These are phyloP conservation scores for Thelonectria blattea DNA, from an alignment of 2,329 filamentous ascomycete genomes.

Conservation along the genomic window DNA sequence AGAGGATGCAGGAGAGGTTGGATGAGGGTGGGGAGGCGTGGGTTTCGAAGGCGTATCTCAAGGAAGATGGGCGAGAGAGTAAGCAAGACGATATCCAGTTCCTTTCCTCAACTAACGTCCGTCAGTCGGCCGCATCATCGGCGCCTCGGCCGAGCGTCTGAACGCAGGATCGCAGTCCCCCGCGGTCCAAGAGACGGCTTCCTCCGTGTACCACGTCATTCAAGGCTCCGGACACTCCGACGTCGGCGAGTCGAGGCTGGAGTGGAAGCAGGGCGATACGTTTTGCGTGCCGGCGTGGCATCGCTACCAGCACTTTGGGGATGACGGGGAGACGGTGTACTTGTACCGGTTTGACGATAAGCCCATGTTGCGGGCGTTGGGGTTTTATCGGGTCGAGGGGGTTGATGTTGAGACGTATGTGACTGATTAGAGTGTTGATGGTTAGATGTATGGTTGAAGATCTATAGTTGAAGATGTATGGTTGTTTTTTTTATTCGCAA, in stretches of 20 bases:
- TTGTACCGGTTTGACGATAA: conserved; percentile 61
- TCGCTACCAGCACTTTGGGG: conserved; percentile 54
- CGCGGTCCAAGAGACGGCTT: conserved; percentile 54
- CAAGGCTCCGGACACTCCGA: conserved; percentile 50
- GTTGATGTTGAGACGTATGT: conserved; percentile 25
- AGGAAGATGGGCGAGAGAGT: conserved; percentile 41
- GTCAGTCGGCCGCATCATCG: conserved; percentile 48
- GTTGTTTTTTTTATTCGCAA: not conserved
- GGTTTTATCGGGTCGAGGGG: conserved; percentile 47
- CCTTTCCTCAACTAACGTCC: not conserved
- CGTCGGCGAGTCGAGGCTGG: conserved; percentile 46
- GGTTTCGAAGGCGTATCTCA: conserved; percentile 42
- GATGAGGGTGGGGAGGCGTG: conserved; percentile 42
- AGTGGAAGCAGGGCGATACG: conserved; percentile 58
- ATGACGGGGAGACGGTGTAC: conserved; percentile 47
- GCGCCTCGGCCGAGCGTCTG: conserved; percentile 54
- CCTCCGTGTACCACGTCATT: conserved; percentile 60
- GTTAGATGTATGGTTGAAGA: not conserved
- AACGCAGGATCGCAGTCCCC: conserved; percentile 45
- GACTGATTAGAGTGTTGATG: conserved; percentile 9
- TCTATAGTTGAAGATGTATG: too few species aligned
- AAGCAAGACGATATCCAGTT: not conserved
- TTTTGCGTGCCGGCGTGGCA: conserved; percentile 62
- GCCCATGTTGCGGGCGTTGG: conserved; percentile 58
- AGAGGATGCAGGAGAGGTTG: conserved; percentile 49